Evolutionary conservation across 2,329 filamentous ascomycete species (phyloP), one percentile per base, ranked within the genome.

Genomic region (Aspergillus fischeri): DNA sequence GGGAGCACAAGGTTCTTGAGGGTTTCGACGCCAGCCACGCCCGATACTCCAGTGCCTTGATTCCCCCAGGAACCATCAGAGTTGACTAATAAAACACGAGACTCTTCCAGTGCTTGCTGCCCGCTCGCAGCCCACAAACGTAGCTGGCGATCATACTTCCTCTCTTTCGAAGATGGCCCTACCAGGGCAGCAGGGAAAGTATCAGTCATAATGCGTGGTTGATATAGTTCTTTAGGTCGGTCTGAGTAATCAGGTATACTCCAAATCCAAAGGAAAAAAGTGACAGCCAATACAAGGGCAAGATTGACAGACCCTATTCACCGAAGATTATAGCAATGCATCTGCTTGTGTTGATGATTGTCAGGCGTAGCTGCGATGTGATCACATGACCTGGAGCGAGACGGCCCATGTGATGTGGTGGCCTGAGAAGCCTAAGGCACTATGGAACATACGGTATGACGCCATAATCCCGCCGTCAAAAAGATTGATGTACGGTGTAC

Each of bases 1-100:
- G 94, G 94, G 8, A 99, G 79, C 3, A 99, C 90, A n/a, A 99
- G 84, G 71, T 99, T 99, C 81, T 99, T 99, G 60, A 99, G 82
- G 0, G 92, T 87, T 75, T 99, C 94, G 11, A 95, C 83, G 14
- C 92, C 94, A 35, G 92, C 90, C 2, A 92, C 90, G 9, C 93
- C 93, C n/a, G 88, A 78, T 1, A 91, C 89, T 2, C 70, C 64
- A 0, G 68, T 68, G 59, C 65, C 69, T 42, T 67, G 63, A n/a
- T 63, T 62, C 48, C 70, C 69, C 49, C 76, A 71, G 3, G 72
- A 65, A 17, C 74, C 74, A 53, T 77, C 75, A 0, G 89, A 90
- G 75, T 96, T 97, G 59, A 99, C 79, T 4, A 99, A 82, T 11
- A 97, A 83, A n/a, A 99, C 87, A 65, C 95, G 90, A 24, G 94